Evolutionary conservation across 2,329 filamentous ascomycete genomes (phyloP).

Genomic region (Pseudocercospora fuligena): DNA sequence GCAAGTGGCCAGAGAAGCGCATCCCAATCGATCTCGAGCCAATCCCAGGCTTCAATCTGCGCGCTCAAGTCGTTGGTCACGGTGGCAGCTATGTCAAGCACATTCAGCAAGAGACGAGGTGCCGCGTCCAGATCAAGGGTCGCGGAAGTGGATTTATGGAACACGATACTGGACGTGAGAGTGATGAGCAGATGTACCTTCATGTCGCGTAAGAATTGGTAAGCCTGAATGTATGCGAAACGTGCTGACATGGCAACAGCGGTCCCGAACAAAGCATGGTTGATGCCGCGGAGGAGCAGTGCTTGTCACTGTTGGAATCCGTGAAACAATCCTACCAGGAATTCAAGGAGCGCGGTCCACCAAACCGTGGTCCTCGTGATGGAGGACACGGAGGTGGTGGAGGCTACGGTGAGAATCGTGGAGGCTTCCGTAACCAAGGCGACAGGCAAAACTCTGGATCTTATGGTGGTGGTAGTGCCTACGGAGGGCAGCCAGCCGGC

Average conservation of each 20-base stretch:
- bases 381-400: conserved; percentile 47
- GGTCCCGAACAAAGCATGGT: conserved; percentile 89
- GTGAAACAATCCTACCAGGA: conserved; percentile 87
- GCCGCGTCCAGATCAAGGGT: conserved; percentile 97
- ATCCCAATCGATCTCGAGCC: conserved; percentile 91
- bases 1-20: conserved; percentile 98
- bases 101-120: conserved; percentile 93
- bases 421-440: conserved; percentile 46
- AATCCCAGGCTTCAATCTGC: conserved; percentile 90
- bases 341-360: conserved; percentile 74
- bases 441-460: conserved; percentile 42
- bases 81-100: conserved; percentile 97
- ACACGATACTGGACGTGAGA: conserved; percentile 82
- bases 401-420: conserved; percentile 46
- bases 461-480: conserved; percentile 44
- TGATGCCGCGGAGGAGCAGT: conserved; percentile 82
- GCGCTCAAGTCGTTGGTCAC: conserved; percentile 93
- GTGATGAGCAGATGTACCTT: conserved; percentile 94
- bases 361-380: conserved; percentile 45
- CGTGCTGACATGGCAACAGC: conserved; percentile 51
- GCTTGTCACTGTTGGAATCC: conserved; percentile 82
- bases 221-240: background rate
- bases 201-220: conserved; percentile 78
- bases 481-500: conserved; percentile 40
- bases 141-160: conserved; percentile 94